A percentile compares a stretch with the other conserved stretches of the same genome.
Conservation (phyloP, 139 green algal species). For the Closterium sp. region DNA sequence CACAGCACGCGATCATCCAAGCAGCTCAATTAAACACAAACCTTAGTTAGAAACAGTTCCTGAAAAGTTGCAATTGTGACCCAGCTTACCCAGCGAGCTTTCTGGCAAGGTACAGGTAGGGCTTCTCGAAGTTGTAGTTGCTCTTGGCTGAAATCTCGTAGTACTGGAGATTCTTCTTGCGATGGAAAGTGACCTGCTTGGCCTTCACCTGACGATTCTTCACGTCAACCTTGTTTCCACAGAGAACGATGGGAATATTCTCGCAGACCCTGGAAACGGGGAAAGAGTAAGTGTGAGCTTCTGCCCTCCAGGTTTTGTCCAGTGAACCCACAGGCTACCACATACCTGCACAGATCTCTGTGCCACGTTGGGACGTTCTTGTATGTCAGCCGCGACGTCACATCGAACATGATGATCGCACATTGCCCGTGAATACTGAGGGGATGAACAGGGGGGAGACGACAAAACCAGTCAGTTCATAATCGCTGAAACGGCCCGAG, state of each 20-base stretch:
- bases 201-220: slow-evolving; percentile 99
- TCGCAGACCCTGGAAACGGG: slow-evolving; percentile 81
- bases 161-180: slow-evolving; percentile 99
- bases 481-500: too few species aligned
- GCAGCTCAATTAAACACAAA: too few species aligned
- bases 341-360: slow-evolving; percentile 84
- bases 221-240: slow-evolving; percentile 99
- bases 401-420: slow-evolving; percentile 99
- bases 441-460: too few species aligned
- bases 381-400: slow-evolving; percentile 98
- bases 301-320: not conserved
- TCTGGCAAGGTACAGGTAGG: slow-evolving; percentile 97
- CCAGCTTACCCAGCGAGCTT: slow-evolving; percentile 91
- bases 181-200: slow-evolving; percentile 87
- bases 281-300: not conserved
- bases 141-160: slow-evolving; percentile 99
- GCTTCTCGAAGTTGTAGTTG: slow-evolving; percentile 99
- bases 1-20: too few species aligned
- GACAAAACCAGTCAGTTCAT: too few species aligned
- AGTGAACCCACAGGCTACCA: not conserved
- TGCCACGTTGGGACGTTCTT: slow-evolving; percentile 99
- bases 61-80: too few species aligned
- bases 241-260: slow-evolving; percentile 99
- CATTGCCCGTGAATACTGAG: slow-evolving; percentile 97
- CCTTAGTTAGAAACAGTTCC: too few species aligned